Conservation (phyloP, 192 early-diverging fungal genomes). For the Gaertneriomyces sp. region DNA sequence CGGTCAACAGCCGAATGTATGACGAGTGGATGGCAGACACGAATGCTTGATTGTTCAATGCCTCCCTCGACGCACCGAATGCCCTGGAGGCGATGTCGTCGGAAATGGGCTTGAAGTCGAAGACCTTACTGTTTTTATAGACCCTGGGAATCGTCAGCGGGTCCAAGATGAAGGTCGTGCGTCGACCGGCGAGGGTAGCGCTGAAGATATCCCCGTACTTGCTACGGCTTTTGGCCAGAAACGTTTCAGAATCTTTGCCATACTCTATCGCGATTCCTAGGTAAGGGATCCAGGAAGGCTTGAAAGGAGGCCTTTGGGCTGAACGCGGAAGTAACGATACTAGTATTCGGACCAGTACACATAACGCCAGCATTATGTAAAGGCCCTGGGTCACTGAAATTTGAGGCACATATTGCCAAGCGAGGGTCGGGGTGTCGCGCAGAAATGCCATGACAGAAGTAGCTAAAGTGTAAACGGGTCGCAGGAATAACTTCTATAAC, state of each 20-base stretch:
- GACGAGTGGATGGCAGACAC: neutral
- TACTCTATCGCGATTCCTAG: neutral
- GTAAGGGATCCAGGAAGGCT: neutral
- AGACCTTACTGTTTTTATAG: neutral
- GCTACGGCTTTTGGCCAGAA: neutral
- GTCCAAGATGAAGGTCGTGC: neutral
- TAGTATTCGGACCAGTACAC: no score
- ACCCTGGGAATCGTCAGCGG: neutral
- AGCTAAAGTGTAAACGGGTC: no score
- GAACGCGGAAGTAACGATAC: no score
- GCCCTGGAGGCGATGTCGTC: neutral
- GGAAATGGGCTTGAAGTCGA: neutral
- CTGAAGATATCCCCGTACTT: slow-evolving; percentile 1
- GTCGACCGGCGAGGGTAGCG: neutral
- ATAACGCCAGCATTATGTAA: no score
- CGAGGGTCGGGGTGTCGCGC: no score
- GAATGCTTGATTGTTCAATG: neutral
- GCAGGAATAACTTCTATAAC: no score
- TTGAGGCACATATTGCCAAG: no score
- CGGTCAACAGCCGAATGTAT: neutral
- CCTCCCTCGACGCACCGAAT: neutral
- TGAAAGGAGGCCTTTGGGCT: no score
- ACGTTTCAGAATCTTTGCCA: slow-evolving; percentile 1
- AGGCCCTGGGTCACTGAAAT: no score
- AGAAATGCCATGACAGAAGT: no score